Evolutionary conservation across 441 rosid species (phyloP).

Genomic region (Dalechampia spathulata): DNA sequence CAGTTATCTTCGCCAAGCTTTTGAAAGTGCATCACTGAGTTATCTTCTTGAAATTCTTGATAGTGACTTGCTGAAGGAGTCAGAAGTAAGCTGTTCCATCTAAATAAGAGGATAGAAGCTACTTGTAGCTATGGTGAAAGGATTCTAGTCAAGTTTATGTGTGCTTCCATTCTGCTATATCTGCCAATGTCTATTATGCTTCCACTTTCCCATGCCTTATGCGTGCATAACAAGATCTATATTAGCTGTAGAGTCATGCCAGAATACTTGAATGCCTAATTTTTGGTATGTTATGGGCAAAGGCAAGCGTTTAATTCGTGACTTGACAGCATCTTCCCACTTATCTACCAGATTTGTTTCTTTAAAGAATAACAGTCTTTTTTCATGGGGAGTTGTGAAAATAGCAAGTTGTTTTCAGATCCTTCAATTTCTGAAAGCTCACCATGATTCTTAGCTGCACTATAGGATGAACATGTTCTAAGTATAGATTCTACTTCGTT

Average conservation of each 20-base stretch:
- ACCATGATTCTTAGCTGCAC: neutral
- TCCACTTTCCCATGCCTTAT: neutral
- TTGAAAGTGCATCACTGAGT: conserved; percentile 72
- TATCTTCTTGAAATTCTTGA: conserved; percentile 72
- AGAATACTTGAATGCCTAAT: neutral
- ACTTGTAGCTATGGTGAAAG: neutral
- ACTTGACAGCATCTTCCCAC: no score
- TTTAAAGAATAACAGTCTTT: neutral
- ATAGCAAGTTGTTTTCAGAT: neutral
- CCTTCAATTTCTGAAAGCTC: neutral
- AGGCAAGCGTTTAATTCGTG: no score
- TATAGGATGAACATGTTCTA: neutral
- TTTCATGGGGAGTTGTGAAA: neutral
- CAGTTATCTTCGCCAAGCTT: conserved; percentile 85
- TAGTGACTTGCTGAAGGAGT: conserved; percentile 59
- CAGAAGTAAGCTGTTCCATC: conserved; percentile 56
- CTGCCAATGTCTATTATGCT: neutral
- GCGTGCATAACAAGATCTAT: no score
- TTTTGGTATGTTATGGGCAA: neutral
- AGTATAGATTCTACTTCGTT: neutral
- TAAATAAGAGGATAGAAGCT: neutral
- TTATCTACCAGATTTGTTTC: no score
- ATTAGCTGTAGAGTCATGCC: neutral
- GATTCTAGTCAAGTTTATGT: neutral
- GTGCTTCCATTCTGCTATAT: neutral